Percentiles rank a stretch among this genome's conserved stretches.
Conservation (phyloP, 2,329 filamentous ascomycete genomes). For the Monilinia laxa region DNA sequence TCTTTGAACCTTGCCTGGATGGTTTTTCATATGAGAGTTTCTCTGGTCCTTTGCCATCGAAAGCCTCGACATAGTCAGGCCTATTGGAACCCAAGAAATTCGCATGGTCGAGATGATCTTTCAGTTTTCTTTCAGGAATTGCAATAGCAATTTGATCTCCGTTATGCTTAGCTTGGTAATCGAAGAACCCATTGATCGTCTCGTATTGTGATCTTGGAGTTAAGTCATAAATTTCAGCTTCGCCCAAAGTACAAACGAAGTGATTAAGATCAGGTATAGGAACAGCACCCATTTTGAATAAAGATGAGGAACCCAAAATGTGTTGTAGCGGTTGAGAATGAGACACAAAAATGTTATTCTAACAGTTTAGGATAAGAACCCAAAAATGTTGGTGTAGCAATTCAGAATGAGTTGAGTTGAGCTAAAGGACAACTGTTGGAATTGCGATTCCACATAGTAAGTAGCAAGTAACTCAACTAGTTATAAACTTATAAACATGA, state of each 20-base stretch:
- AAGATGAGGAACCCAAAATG: not conserved
- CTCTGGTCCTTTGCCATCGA: not conserved
- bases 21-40: not conserved
- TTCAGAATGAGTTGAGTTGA: not conserved
- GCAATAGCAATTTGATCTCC: conserved; percentile 8
- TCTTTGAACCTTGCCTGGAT: not conserved
- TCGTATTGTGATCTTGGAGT: conserved; percentile 50
- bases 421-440: not conserved
- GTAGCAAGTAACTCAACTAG: not conserved
- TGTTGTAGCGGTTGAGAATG: not conserved
- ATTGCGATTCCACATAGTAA: not conserved
- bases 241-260: conserved; percentile 61
- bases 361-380: not conserved
- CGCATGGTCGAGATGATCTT: not conserved
- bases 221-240: conserved; percentile 42
- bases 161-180: conserved; percentile 30
- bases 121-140: not conserved
- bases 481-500: conserved; percentile 4
- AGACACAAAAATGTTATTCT: conserved; percentile 11
- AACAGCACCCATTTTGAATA: not conserved
- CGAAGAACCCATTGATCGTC: conserved; percentile 52
- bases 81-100: not conserved
- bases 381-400: conserved; percentile 2
- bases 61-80: not conserved
- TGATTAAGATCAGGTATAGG: conserved; percentile 41